Conservation (phyloP, 441 rosid species). For the Populus hybrid region DNA sequence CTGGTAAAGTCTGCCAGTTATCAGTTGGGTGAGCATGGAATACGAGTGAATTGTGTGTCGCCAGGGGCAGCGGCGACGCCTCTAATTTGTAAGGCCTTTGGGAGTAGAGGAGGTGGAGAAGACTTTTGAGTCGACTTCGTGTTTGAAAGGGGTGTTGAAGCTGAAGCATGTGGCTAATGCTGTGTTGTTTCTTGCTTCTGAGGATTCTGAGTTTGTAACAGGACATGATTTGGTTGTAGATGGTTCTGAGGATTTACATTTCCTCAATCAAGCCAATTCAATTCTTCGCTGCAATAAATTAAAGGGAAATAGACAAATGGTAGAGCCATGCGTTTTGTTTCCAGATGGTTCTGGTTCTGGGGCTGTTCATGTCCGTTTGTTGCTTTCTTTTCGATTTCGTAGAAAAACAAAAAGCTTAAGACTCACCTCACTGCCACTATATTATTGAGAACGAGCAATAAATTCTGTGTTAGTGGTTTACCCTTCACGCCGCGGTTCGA, state of each 20-base stretch:
- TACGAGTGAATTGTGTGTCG: slow-evolving; percentile 26
- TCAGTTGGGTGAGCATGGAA: slow-evolving; percentile 24
- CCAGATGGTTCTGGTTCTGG: no score
- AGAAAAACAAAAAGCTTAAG: no score
- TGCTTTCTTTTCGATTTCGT: no score
- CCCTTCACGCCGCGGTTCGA: no score
- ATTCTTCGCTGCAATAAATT: no score
- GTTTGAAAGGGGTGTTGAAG: slow-evolving; percentile 32
- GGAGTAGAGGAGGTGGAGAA: slow-evolving; percentile 18
- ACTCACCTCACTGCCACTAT: no score
- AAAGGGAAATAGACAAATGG: no score
- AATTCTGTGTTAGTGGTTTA: no score
- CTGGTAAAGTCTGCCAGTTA: slow-evolving; percentile 18
- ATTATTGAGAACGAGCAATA: no score
- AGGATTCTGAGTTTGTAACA: slow-evolving; percentile 31
- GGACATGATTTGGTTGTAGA: slow-evolving; percentile 43
- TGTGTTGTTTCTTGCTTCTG: slow-evolving; percentile 35
- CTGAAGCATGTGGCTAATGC: slow-evolving; percentile 32
- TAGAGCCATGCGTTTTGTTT: no score
- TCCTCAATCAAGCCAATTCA: no score
- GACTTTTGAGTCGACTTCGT: not conserved
- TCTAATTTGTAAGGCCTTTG: not conserved
- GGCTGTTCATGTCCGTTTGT: no score
- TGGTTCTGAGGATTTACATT: slow-evolving; percentile 12
- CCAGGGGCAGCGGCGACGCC: slow-evolving; percentile 16